A percentile compares a stretch with the other conserved stretches of the same genome.
These are phyloP conservation scores for Babesia divergens DNA, from an alignment of 169 alveolate genomes.

Conservation along the genomic window DNA sequence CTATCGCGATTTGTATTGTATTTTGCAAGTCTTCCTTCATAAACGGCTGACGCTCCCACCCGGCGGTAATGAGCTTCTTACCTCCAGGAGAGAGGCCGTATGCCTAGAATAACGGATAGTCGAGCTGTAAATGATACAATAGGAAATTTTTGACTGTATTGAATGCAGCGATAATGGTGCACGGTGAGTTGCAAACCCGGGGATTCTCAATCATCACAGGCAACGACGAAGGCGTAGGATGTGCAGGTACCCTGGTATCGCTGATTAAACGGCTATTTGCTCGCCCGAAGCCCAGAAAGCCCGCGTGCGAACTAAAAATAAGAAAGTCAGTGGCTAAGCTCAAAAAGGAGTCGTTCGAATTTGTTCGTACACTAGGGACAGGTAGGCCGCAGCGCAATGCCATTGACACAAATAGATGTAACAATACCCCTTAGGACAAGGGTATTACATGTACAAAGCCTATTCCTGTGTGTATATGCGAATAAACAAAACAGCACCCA, in stretches of 20 bases:
- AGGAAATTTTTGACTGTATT: not conserved
- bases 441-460: too few species aligned
- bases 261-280: slow-evolving; percentile 19
- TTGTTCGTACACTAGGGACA: slow-evolving; percentile 47
- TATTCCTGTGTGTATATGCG: too few species aligned
- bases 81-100: too few species aligned
- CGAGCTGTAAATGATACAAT: not conserved
- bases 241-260: slow-evolving; percentile 28
- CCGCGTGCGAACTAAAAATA: not conserved
- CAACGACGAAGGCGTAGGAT: slow-evolving; percentile 44
- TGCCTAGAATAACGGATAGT: too few species aligned
- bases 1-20: too few species aligned
- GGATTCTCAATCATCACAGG: not conserved
- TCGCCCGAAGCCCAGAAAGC: not conserved
- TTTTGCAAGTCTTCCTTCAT: too few species aligned
- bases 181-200: not conserved
- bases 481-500: too few species aligned
- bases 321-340: slow-evolving; percentile 1
- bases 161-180: not conserved
- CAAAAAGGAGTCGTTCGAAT: slow-evolving; percentile 17
- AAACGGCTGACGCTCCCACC: too few species aligned
- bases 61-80: too few species aligned
- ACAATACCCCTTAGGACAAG: too few species aligned
- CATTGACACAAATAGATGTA: too few species aligned
- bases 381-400: too few species aligned